Conservation (phyloP, 164 flowering plant species). For the Paratinospora sagittata region DNA sequence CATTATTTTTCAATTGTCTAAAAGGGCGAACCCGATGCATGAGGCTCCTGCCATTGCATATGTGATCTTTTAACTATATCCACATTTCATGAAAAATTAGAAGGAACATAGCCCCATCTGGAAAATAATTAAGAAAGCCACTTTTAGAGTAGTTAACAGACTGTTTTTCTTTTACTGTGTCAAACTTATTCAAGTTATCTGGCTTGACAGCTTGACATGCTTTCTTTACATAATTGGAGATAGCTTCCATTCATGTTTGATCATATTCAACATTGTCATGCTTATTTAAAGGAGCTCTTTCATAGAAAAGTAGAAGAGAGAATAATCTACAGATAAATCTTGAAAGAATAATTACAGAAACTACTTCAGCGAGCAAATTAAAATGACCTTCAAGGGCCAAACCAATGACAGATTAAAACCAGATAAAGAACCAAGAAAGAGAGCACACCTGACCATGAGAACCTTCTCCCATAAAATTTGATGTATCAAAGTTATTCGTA, state of each 20-base stretch:
- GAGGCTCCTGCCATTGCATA: no score
- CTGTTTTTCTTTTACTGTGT: no score
- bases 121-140: no score
- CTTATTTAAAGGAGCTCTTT: not conserved
- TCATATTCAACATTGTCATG: not conserved
- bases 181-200: no score
- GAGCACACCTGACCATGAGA: constrained; percentile 66
- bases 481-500: constrained; percentile 59
- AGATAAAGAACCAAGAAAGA: not conserved
- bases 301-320: not conserved
- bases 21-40: no score
- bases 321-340: not conserved
- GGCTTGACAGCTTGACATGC: not conserved
- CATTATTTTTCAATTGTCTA: no score
- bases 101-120: no score
- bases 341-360: not conserved
- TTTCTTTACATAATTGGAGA: not conserved
- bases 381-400: not conserved
- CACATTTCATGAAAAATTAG: no score
- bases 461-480: constrained; percentile 75
- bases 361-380: not conserved
- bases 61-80: no score
- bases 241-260: not conserved
- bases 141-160: no score
- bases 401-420: not conserved